Percentiles rank a stretch among this genome's conserved stretches.
Evolutionary conservation across 2,329 filamentous ascomycete genomes (phyloP).

Genomic region (Daldinia sp.): DNA sequence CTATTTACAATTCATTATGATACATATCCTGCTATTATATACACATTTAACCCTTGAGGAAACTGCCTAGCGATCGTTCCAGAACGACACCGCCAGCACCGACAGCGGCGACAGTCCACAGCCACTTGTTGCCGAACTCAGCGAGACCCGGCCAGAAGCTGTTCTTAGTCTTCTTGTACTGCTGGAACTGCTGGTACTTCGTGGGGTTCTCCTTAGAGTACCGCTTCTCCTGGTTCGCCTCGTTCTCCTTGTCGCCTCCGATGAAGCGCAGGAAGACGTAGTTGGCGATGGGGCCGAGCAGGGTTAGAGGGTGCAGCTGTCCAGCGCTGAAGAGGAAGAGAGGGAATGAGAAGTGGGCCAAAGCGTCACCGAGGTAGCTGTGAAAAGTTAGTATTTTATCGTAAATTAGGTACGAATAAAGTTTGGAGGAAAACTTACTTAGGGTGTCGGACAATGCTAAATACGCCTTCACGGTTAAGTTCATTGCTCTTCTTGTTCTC

Average conservation of each 20-base stretch:
- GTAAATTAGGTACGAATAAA: not conserved
- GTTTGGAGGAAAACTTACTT: conserved; percentile 60
- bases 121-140: conserved; percentile 67
- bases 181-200: conserved; percentile 65
- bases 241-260: conserved; percentile 68
- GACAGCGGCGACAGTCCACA: conserved; percentile 63
- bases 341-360: conserved; percentile 70
- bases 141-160: conserved; percentile 68
- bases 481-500: conserved; percentile 56
- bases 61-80: conserved; percentile 53
- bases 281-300: conserved; percentile 68
- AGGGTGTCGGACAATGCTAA: conserved; percentile 71
- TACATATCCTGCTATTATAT: not conserved
- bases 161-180: conserved; percentile 67
- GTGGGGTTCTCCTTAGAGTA: conserved; percentile 63
- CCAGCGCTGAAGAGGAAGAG: conserved; percentile 67
- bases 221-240: conserved; percentile 63
- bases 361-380: conserved; percentile 71
- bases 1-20: conserved; percentile 1
- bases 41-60: not conserved
- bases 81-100: conserved; percentile 62
- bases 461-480: conserved; percentile 68
- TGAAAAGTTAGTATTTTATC: conserved; percentile 8
- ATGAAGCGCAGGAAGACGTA: conserved; percentile 69
- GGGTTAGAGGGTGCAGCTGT: conserved; percentile 65